A percentile compares a stretch with the other conserved stretches of the same genome.
Evolutionary conservation across 2,329 filamentous ascomycete genomes (phyloP).

Genomic region (Aureobasidium uvarum): DNA sequence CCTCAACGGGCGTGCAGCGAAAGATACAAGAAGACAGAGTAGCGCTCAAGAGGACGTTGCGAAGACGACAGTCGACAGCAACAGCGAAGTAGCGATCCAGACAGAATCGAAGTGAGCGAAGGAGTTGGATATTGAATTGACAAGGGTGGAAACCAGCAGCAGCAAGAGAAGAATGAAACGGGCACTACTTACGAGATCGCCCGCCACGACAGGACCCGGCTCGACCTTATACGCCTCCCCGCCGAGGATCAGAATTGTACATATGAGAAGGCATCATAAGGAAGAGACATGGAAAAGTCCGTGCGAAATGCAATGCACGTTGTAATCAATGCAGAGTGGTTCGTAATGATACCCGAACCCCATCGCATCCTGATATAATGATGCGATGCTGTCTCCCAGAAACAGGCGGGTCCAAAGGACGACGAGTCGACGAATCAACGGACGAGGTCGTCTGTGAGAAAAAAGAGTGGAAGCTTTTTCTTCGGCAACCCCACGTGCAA

Average conservation of each 20-base stretch:
- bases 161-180: conserved; percentile 24
- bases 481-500: conserved; percentile 27
- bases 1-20: conserved; percentile 25
- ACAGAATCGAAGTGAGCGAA: neutral
- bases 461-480: conserved; percentile 25
- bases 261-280: conserved; percentile 20
- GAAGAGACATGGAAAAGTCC: conserved; percentile 24
- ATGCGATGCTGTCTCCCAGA: conserved; percentile 21
- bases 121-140: conserved; percentile 15
- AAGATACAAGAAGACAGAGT: neutral
- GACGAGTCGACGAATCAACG: conserved; percentile 21
- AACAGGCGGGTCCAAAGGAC: conserved; percentile 21
- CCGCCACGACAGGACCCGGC: conserved; percentile 27
- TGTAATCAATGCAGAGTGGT: conserved; percentile 27
- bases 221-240: conserved; percentile 27
- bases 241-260: conserved; percentile 25
- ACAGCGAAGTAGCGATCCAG: neutral
- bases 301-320: conserved; percentile 26
- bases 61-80: neutral
- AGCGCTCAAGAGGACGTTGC: neutral
- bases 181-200: conserved; percentile 27
- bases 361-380: conserved; percentile 17
- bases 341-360: conserved; percentile 25
- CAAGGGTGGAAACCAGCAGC: conserved; percentile 6
- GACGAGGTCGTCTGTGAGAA: conserved; percentile 3